These are phyloP conservation scores for Melaleuca quinquenervia DNA, from an alignment of 345 rosid species.

Conservation along the genomic window DNA sequence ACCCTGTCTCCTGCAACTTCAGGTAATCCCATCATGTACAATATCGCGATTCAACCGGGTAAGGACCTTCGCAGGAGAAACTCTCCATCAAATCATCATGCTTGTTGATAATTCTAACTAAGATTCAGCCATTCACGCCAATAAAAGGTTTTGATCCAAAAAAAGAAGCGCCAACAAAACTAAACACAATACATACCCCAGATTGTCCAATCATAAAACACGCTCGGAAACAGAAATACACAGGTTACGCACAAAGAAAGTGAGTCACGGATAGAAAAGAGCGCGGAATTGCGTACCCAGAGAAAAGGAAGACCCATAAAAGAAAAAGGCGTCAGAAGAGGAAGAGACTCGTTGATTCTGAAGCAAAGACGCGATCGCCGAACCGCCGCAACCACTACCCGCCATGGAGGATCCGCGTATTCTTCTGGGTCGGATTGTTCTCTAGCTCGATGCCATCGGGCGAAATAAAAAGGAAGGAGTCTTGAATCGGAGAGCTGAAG, in stretches of 20 bases:
- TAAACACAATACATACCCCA: not conserved
- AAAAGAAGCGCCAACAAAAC: not conserved
- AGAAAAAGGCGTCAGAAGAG: conserved; percentile 30
- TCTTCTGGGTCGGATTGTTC: not conserved
- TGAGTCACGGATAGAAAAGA: not conserved
- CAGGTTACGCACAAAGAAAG: not conserved
- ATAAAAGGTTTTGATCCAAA: not conserved
- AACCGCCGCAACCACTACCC: conserved; percentile 8
- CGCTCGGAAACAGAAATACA: not conserved
- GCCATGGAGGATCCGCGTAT: conserved; percentile 10
- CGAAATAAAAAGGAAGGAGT: not conserved
- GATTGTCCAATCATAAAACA: not conserved
- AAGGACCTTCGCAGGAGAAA: not conserved
- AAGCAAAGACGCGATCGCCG: conserved; percentile 26
- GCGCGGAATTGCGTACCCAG: conserved; percentile 17
- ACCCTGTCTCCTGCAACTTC: not conserved
- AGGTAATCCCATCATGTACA: not conserved
- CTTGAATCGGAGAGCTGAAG: not conserved
- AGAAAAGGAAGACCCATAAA: conserved; percentile 35
- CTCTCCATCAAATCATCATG: not conserved
- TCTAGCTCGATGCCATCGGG: not conserved
- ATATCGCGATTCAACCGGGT: not conserved
- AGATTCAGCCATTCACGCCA: not conserved
- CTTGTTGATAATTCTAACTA: not conserved
- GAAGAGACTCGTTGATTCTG: conserved; percentile 28